Evolutionary conservation across 768 basidiomycete species (phyloP), one percentile per base, ranked within the genome.

Genomic region (Mycena rosella): DNA sequence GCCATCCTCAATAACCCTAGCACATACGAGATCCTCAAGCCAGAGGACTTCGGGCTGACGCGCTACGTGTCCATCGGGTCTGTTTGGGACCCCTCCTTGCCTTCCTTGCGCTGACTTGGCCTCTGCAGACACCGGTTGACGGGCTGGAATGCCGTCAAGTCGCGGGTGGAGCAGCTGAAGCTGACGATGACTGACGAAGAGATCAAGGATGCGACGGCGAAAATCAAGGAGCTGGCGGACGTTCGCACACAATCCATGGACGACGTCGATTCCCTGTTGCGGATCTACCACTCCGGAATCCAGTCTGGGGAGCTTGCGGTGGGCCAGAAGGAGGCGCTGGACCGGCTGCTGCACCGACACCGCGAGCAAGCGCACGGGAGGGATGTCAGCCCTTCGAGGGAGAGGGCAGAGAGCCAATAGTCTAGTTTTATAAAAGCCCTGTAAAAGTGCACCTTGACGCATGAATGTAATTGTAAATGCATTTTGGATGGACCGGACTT

Each of bases 111-210:
- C 34, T 40, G 52, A 65, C 51, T 67, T 54, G 69, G 42, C 15
- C 40, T n/a, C n/a, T n/a, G 5, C 66, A 94, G 95, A 29, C 96
- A 98, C 79, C 94, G 96, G 74, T 85, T 98, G 67, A 98, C 96
- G 9, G 97, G 97, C 53, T 99, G 97, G 98, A 99, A 99, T 79
- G 98, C 98, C 45, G 96, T 99, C 89, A 99, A 99, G 88, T 96
- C 94, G 64, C 94, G 98, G 78, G 98, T 97, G 26, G 98, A 99
- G 83, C 98, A 99, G 78, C 89, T 99, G 51, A 92, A 95, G 65
- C 87, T 99, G 65, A 85, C 87, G 62, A 86, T 99, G 73, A 93
- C 89, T 3, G 98, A 99, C 76, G 97, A 93, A 7, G 91, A 96
- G 90, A 86, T 99, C 87, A 99, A 99, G 90, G 98, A 99, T 72